Base-by-base conservation (phyloP, 2,329 filamentous ascomycete genomes). In the Diaporthe caulivora region DNA sequence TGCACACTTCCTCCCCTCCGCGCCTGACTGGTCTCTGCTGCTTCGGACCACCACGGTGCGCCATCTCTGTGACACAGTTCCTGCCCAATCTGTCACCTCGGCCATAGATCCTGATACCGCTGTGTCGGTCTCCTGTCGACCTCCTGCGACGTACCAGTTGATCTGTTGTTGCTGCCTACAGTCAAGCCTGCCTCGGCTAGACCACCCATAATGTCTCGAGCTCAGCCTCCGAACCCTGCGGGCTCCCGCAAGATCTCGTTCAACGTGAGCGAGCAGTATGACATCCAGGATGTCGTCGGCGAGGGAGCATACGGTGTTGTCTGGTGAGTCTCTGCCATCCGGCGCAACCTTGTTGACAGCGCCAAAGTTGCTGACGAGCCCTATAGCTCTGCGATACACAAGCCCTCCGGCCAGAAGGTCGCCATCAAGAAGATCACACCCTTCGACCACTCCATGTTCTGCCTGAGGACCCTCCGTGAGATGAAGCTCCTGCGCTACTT, bases 401-500 rank as follows among this genome's bases (percentile, higher is more conserved):
- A 98, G 87, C 97, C 97, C 29, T 98, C 97, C 0, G 93, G 95
- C 76, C 97, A 99, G 85, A 98, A 98, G 86, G 97, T 99, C 75
- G 97, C 97, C 75, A 99, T 99, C 89, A 99, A 99, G 90, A 99
- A 99, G 90, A 99, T 99, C 80, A 98, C 95, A 0, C 97, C 97
- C 8, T 99, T 99, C 84, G 97, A 99, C 81, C 97, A 98, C 84
- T 98, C 95, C 82, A 98, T 98, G 95, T 98, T 98, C 89, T 98
- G 96, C 83, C 87, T 99, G 80, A 90, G 97, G 83, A 99, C 97
- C 1, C 88, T 99, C 77, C 95, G 97, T 84, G 97, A 99, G 86
- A 99, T 99, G 97, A 99, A 99, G 90, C 89, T 99, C 73, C 87
- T 99, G 80, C 91, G 97, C 80, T 98, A 99, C 86, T 99, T 99